Evolutionary conservation across 306 rosid species (phyloP), one percentile per base, ranked within the genome.

Genomic region (Datisca glomerata): DNA sequence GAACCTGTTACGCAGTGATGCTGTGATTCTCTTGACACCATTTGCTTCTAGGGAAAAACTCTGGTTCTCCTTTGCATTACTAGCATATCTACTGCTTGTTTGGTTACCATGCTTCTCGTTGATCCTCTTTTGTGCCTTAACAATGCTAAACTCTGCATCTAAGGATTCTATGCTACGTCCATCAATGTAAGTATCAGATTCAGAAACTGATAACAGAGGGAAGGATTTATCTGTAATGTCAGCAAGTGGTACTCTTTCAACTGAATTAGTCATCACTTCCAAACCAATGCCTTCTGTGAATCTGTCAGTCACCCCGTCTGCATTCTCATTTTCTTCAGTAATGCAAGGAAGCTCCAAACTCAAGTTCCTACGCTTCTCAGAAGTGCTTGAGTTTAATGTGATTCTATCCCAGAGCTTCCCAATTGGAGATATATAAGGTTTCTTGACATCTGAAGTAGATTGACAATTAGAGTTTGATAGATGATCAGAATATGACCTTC

Each of bases 271-370:
- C 47, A 55, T 37, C 44, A 42, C 38, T 34, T 56, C 67, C 7
- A 66, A 56, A 44, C 38, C 65, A 53, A 55, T 53, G 53, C 54
- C 75, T 21, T 36, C 63, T 12, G 47, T 64, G 58, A 57, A 61
- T 22, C 66, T 59, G 37, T 71, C 69, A 37, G 71, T 71, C 21
- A 64, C 51, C 55, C 78, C 99, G 29, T 78, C 94, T 18, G 56
- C 35, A 47, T 66, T 79, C 72, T 91, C 99, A 49, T 70, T 74
- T 69, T 80, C 99, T 71, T 91, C 99, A 27, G 28, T 55, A 41
- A 91, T 85, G 73, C 87, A 73, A 21, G 96, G 94, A 60, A 91
- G 99, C 56, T 91, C 99, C 19, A 55, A 55, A 49, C 56, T 77
- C 55, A 60, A 67, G 75, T 73, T 78, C 57, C 44, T 57, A 10